Evolutionary conservation across 805 yeast species (phyloP).

Genomic region (Myxozyma nipponensis): DNA sequence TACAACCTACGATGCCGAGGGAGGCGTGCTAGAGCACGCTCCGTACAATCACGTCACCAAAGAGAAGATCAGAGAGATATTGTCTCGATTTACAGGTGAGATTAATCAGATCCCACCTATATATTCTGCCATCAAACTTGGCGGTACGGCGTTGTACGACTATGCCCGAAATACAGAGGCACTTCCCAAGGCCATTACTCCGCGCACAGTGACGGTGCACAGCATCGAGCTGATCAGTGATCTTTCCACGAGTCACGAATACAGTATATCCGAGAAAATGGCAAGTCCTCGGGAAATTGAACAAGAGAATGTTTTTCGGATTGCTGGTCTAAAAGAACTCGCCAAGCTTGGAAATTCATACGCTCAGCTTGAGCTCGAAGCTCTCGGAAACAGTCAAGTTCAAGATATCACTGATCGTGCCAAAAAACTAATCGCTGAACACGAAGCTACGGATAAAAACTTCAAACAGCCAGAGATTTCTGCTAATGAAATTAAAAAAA

Average conservation of each 20-base stretch:
- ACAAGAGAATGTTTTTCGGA: constrained; percentile 45
- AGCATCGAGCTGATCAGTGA: constrained; percentile 53
- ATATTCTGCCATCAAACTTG: constrained; percentile 85
- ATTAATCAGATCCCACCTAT: constrained; percentile 91
- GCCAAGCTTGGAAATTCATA: constrained; percentile 7
- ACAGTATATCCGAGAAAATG: constrained; percentile 36
- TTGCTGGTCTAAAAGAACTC: constrained; percentile 14
- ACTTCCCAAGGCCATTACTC: constrained; percentile 75
- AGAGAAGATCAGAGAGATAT: constrained; percentile 49
- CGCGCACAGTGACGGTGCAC: constrained; percentile 63
- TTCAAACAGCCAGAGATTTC: too few species aligned
- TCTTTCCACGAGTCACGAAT: constrained; percentile 54
- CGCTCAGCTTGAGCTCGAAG: constrained; percentile 14
- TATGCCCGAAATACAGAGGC: constrained; percentile 88
- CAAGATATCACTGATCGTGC: background rate
- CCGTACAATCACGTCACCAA: constrained; percentile 54
- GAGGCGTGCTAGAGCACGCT: constrained; percentile 63
- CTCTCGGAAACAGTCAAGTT: constrained; percentile 9
- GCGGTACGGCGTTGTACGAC: constrained; percentile 90
- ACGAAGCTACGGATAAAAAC: background rate
- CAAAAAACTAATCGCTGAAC: background rate
- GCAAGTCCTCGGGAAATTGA: constrained; percentile 38
- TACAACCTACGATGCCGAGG: constrained; percentile 91
- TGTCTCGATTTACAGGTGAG: constrained; percentile 70
- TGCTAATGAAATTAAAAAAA: background rate